Percentiles rank a stretch among this genome's conserved stretches.
These are phyloP conservation scores for Aspergillus funiculosus DNA, from an alignment of 495 filamentous ascomycete genomes.

Conservation along the genomic window DNA sequence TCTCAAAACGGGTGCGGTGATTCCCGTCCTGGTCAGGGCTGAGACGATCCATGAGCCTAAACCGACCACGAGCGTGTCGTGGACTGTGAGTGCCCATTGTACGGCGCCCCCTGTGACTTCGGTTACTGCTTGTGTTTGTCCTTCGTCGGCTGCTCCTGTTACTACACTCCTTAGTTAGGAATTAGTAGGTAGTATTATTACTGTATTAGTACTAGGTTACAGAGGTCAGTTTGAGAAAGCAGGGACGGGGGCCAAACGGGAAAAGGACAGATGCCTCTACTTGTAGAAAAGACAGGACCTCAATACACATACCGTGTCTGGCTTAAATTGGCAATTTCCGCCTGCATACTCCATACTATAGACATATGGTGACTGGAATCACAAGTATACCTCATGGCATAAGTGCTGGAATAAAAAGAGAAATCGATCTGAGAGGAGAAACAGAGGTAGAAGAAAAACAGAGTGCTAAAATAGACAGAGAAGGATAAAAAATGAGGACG, in stretches of 20 bases:
- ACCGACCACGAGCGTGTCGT: conserved; percentile 32
- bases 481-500: conserved; percentile 4
- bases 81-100: conserved; percentile 45
- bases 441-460: background rate
- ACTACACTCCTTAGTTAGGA: conserved; percentile 24
- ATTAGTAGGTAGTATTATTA: no score
- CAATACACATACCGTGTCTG: no score
- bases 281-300: no score
- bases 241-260: no score
- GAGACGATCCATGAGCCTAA: conserved; percentile 27
- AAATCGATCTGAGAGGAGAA: conserved; percentile 2
- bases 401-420: conserved; percentile 9
- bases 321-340: no score
- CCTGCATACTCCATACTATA: no score
- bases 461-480: conserved; percentile 3
- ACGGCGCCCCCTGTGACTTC: conserved; percentile 44
- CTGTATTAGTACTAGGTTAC: no score
- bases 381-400: background rate
- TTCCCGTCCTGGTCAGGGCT: conserved; percentile 62
- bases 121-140: conserved; percentile 44
- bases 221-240: no score
- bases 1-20: conserved; percentile 61
- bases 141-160: conserved; percentile 35
- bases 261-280: no score
- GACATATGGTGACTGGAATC: no score